Conservation (phyloP, 1,284 basidiomycete genomes). For the Fomitopsis schrenkii region DNA sequence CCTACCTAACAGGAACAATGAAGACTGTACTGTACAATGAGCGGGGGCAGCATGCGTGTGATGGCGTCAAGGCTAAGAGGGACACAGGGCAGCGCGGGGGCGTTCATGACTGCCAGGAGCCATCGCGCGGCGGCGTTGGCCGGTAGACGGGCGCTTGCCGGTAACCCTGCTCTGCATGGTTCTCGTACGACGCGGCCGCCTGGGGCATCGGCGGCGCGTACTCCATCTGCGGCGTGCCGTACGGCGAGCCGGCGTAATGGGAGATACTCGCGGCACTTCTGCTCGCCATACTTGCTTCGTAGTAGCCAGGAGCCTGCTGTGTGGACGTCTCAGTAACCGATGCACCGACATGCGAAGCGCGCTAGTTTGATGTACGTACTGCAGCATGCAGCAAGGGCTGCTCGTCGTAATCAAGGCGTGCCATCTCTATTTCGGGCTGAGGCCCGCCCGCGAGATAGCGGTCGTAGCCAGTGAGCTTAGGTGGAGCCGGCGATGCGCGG, state of each 20-base stretch:
- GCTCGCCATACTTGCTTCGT: conserved; percentile 18
- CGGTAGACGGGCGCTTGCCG: conserved; percentile 29
- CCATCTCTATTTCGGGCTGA: conserved; percentile 51
- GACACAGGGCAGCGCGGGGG: not conserved
- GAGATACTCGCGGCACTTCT: conserved; percentile 21
- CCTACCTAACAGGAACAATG: not conserved
- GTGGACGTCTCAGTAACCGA: not conserved
- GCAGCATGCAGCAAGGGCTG: conserved; percentile 46
- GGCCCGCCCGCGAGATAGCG: conserved; percentile 49
- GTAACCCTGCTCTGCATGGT: conserved; percentile 18
- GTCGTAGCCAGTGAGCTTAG: conserved; percentile 39
- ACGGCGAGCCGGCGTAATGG: conserved; percentile 6
- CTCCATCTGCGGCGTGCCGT: conserved; percentile 13
- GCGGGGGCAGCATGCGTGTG: not conserved
- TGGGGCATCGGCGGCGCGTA: conserved; percentile 12
- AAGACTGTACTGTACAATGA: conserved; percentile 1
- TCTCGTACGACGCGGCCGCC: conserved; percentile 11
- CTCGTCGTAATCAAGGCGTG: conserved; percentile 48
- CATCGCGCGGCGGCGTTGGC: conserved; percentile 13
- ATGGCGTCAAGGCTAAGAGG: not conserved
- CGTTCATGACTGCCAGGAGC: conserved; percentile 3
- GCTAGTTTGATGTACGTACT: not conserved
- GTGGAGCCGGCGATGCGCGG: conserved; percentile 41
- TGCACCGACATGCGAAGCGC: not conserved
- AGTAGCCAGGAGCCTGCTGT: conserved; percentile 23